These are phyloP conservation scores for Oryza punctata DNA, from an alignment of 176 grass and related monocot species.

Conservation along the genomic window DNA sequence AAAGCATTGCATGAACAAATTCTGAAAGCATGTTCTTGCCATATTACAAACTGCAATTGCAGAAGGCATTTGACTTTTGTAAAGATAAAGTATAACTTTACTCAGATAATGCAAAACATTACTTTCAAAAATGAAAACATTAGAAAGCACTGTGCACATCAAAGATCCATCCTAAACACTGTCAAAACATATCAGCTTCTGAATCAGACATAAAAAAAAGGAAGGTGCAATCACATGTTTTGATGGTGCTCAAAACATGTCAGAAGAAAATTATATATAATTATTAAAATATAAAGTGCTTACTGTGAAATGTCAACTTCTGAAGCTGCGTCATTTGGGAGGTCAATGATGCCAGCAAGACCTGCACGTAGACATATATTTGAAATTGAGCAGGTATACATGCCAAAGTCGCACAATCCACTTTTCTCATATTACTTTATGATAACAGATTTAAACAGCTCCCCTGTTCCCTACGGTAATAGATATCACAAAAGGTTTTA, in stretches of 20 bases:
- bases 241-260: background rate
- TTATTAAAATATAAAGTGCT: slow-evolving; percentile 28
- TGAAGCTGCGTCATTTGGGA: slow-evolving; percentile 40
- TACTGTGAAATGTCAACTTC: slow-evolving; percentile 63
- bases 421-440: background rate
- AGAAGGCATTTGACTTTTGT: background rate
- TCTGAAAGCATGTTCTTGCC: background rate
- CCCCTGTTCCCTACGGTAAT: background rate
- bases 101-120: background rate
- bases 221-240: background rate
- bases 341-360: slow-evolving; percentile 55
- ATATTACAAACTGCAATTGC: slow-evolving; percentile 16
- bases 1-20: background rate
- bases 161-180: background rate
- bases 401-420: background rate
- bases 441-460: slow-evolving; percentile 5
- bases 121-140: background rate
- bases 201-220: background rate
- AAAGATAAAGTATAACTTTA: background rate
- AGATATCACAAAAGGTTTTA: background rate
- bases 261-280: background rate
- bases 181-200: background rate
- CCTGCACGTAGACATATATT: slow-evolving; percentile 42
- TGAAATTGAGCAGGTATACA: slow-evolving; percentile 1
- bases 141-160: background rate